Conservation (phyloP, 257 asterid genomes). For the Cynanchum wilfordii region DNA sequence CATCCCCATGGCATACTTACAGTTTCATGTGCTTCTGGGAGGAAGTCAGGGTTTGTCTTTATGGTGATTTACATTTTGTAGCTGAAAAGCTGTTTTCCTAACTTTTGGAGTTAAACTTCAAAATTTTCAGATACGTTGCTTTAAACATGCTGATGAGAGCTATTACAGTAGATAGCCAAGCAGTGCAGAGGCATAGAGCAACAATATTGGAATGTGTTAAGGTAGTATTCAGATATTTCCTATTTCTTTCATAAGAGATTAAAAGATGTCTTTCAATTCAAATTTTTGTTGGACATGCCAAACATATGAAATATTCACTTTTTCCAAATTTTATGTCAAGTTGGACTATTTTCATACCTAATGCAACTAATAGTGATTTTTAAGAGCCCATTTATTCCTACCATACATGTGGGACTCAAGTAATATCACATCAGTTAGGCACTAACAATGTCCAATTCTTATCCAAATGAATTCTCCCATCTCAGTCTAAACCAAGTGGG, state of each 20-base stretch:
- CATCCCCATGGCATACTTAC: background rate
- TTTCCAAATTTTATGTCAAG: background rate
- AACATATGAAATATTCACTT: background rate
- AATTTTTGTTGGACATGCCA: background rate
- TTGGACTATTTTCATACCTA: background rate
- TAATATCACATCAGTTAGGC: background rate
- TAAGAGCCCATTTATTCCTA: background rate
- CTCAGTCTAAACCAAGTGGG: background rate
- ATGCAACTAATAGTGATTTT: no score
- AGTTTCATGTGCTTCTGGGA: background rate
- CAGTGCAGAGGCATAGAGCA: conserved; percentile 97
- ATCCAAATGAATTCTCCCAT: background rate
- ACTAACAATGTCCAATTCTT: background rate
- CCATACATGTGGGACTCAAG: background rate
- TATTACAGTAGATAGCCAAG: conserved; percentile 85
- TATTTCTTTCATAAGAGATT: conserved; percentile 1
- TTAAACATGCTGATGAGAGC: conserved; percentile 98
- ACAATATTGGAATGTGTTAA: conserved; percentile 96
- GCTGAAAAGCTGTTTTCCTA: conserved; percentile 11
- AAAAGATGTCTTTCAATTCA: background rate
- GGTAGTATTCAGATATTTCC: conserved; percentile 38
- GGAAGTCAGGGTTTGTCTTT: background rate
- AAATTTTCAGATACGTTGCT: conserved; percentile 81
- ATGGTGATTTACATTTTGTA: conserved; percentile 8
- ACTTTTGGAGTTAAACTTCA: conserved; percentile 24